Evolutionary conservation across 192 early-diverging fungal genomes (phyloP).

Genomic region (Thoreauomyces humboldtii): DNA sequence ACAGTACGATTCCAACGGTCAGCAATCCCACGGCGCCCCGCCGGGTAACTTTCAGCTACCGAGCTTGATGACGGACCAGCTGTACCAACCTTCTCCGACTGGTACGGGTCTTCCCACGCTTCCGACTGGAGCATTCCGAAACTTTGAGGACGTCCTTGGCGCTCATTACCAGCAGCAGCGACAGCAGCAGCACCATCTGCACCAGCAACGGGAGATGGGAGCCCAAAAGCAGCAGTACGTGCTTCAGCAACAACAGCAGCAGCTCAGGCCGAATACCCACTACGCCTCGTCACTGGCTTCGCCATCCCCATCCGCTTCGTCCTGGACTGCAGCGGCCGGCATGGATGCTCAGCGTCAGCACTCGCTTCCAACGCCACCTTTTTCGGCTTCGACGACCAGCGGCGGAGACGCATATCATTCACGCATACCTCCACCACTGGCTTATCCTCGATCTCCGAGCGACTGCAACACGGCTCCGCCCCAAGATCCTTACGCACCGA

Average conservation of each 20-base stretch:
- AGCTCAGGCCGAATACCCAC: too few species aligned
- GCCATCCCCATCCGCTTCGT: not conserved
- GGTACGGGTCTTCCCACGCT: constrained; percentile 16
- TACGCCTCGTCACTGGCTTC: too few species aligned
- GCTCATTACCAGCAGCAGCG: constrained; percentile 16
- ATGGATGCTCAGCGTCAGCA: not conserved
- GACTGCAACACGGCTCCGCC: not conserved
- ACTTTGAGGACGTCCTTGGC: constrained; percentile 22
- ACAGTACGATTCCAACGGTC: not conserved
- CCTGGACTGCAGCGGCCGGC: not conserved
- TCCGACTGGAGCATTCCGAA: constrained; percentile 15
- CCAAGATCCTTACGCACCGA: not conserved
- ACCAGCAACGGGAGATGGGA: not conserved
- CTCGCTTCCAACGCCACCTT: constrained; percentile 27
- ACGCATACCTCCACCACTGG: constrained; percentile 18
- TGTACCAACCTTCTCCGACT: constrained; percentile 21
- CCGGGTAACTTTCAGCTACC: too few species aligned
- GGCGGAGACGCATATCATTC: constrained; percentile 13
- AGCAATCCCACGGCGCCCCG: too few species aligned
- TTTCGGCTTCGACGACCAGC: constrained; percentile 14
- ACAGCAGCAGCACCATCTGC: not conserved
- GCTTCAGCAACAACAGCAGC: constrained; percentile 6
- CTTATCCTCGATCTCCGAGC: constrained; percentile 16
- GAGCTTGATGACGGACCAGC: not conserved
- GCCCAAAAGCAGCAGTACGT: not conserved